Percentiles rank a stretch among this genome's conserved stretches.
Conservation (phyloP, 495 filamentous ascomycete species). For the Apiosordaria backusii region DNA sequence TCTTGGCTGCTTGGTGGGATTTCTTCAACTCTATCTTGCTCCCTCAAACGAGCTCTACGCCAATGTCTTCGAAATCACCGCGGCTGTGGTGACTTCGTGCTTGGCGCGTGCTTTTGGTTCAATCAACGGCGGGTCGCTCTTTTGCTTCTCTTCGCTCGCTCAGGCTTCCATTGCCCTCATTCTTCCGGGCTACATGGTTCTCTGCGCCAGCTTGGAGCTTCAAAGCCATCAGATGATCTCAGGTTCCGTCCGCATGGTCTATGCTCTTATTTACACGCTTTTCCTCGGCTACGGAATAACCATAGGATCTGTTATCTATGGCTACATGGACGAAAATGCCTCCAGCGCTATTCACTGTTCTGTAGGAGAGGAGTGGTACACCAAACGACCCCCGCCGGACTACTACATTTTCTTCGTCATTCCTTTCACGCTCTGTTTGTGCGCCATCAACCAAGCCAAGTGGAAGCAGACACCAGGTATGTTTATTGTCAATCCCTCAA, state of each 20-base stretch:
- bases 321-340: constrained; percentile 71
- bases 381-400: constrained; percentile 55
- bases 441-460: constrained; percentile 83
- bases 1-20: constrained; percentile 77
- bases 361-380: constrained; percentile 28
- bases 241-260: constrained; percentile 91
- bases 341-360: constrained; percentile 69
- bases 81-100: constrained; percentile 85
- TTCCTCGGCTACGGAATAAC: constrained; percentile 98
- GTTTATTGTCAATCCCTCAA: constrained; percentile 32
- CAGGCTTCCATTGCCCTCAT: constrained; percentile 91
- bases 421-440: constrained; percentile 76
- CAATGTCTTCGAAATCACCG: constrained; percentile 90
- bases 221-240: constrained; percentile 84
- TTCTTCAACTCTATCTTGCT: constrained; percentile 75
- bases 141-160: constrained; percentile 91
- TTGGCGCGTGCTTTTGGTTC: constrained; percentile 84
- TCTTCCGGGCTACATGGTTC: constrained; percentile 65
- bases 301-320: constrained; percentile 86
- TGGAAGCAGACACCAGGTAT: constrained; percentile 85
- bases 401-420: constrained; percentile 75
- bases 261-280: constrained; percentile 90
- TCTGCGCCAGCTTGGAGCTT: constrained; percentile 81
- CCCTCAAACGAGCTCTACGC: constrained; percentile 76
- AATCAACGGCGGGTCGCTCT: constrained; percentile 63